Evolutionary conservation across 2,329 filamentous ascomycete genomes (phyloP).

Genomic region (Fusarium camptoceras): DNA sequence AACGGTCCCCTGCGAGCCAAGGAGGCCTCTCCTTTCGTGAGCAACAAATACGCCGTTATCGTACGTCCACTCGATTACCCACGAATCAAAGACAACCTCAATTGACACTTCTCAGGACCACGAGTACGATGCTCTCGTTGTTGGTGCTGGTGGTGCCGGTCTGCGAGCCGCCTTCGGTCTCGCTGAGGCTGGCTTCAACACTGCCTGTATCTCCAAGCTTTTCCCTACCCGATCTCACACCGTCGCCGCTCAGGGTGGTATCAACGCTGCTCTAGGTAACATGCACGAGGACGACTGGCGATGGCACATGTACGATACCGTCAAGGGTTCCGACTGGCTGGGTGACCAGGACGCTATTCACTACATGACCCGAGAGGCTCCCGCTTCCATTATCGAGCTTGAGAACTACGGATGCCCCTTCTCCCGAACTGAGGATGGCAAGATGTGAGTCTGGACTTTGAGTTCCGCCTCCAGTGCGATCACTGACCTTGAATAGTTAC

Average conservation of each 20-base stretch:
- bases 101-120: conserved; percentile 74
- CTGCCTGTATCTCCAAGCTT: conserved; percentile 86
- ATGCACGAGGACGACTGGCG: conserved; percentile 99
- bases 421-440: conserved; percentile 94
- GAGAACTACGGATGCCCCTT: conserved; percentile 99
- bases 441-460: conserved; percentile 72
- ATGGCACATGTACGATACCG: conserved; percentile 99
- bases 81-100: conserved; percentile 19
- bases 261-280: conserved; percentile 90
- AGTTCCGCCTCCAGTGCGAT: not conserved
- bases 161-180: conserved; percentile 87
- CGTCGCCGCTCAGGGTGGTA: conserved; percentile 84
- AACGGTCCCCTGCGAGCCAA: conserved; percentile 90
- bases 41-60: conserved; percentile 93
- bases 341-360: conserved; percentile 98
- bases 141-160: conserved; percentile 84
- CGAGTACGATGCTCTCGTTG: conserved; percentile 97
- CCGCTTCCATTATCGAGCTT: conserved; percentile 90
- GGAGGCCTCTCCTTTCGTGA: conserved; percentile 88
- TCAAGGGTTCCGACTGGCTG: conserved; percentile 97
- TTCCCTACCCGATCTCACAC: conserved; percentile 89
- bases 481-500: conserved; percentile 70
- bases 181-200: conserved; percentile 90
- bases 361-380: conserved; percentile 97
- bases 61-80: conserved; percentile 63